Percentiles rank a stretch among this genome's conserved stretches.
Conservation (phyloP, 768 basidiomycete genomes). For the Mycena belliarum region DNA sequence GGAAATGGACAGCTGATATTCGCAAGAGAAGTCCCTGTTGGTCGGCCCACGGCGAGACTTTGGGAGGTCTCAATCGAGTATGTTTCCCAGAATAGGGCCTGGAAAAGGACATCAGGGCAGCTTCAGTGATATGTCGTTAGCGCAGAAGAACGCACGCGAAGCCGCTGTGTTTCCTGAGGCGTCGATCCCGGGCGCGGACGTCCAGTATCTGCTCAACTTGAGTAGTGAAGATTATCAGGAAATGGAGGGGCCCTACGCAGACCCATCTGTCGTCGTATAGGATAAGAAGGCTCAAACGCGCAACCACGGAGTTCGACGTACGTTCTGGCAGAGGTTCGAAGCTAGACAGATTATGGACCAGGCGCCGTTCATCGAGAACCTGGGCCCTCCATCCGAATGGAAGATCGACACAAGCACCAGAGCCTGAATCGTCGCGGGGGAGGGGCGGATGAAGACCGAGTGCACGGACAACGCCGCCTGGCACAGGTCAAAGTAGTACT, state of each 20-base stretch:
- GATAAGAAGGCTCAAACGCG: not conserved
- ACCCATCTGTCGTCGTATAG: not conserved
- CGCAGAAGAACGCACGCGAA: not conserved
- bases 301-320: constrained; percentile 19
- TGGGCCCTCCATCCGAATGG: constrained; percentile 36
- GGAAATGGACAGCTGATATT: constrained; percentile 40
- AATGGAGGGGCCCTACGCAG: not conserved
- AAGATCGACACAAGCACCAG: constrained; percentile 35
- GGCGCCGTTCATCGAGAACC: constrained; percentile 33
- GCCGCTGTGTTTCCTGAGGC: not conserved
- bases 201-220: not conserved
- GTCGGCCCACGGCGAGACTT: constrained; percentile 39
- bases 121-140: no score
- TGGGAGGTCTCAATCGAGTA: constrained; percentile 40
- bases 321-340: constrained; percentile 35
- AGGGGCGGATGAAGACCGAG: constrained; percentile 39
- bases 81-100: constrained; percentile 51
- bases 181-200: not conserved
- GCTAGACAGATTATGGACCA: constrained; percentile 35
- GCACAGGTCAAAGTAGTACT: constrained; percentile 46
- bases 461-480: constrained; percentile 41
- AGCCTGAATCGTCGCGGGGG: constrained; percentile 41
- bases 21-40: constrained; percentile 33
- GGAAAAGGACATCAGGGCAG: not conserved
- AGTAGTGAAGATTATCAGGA: not conserved